Conservation (phyloP, 176 grass and related monocot genomes). For the Pontederia paniculata region DNA sequence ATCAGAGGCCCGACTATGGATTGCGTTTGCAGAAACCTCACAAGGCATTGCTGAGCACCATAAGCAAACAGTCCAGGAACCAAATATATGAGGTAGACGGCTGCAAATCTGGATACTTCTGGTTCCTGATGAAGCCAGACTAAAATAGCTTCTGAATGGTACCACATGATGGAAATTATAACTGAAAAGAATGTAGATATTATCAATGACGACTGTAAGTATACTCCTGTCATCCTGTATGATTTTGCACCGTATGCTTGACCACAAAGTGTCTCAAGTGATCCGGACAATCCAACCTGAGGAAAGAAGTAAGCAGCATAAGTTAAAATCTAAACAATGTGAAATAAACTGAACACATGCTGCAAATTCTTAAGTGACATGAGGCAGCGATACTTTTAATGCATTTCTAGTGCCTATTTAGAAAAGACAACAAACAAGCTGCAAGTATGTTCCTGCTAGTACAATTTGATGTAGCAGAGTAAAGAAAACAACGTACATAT, state of each 20-base stretch:
- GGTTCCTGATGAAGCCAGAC: constrained; percentile 52
- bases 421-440: too few relatives aligned
- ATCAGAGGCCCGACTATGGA: constrained; percentile 50
- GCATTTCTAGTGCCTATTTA: too few relatives aligned
- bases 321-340: too few relatives aligned
- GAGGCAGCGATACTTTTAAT: too few relatives aligned
- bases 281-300: constrained; percentile 66
- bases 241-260: constrained; percentile 58
- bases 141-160: constrained; percentile 49
- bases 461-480: too few relatives aligned
- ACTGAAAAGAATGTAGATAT: constrained; percentile 34
- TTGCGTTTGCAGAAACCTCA: constrained; percentile 81
- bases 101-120: constrained; percentile 40
- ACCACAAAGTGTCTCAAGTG: constrained; percentile 85
- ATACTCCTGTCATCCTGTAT: constrained; percentile 60
- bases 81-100: constrained; percentile 36
- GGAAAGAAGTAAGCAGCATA: neutral
- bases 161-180: constrained; percentile 54
- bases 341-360: too few relatives aligned
- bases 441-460: too few relatives aligned
- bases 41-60: constrained; percentile 47
- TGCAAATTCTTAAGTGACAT: too few relatives aligned
- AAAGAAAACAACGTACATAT: too few relatives aligned
- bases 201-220: constrained; percentile 66
- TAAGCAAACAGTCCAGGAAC: constrained; percentile 60